phyloP scores from a whole-genome alignment of 441 rosid genomes.

The Brassica hybrid region DNA sequence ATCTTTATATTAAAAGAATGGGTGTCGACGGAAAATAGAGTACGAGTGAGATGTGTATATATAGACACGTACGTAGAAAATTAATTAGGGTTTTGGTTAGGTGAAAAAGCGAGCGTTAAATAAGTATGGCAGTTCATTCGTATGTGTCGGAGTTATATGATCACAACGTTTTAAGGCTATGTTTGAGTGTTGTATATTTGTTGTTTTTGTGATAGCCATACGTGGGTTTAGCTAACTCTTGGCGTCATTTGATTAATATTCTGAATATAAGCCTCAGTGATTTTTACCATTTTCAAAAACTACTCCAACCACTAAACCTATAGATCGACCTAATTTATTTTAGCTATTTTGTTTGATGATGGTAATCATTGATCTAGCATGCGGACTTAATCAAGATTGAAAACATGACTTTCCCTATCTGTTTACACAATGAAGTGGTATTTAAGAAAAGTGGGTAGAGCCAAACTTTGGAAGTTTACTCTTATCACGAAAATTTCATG shows the following conservation, averaged over 20 bases:
- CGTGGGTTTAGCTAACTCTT: constrained; percentile 15
- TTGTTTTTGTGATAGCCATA: constrained; percentile 1
- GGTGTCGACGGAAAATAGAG: constrained; percentile 5
- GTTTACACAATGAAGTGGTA: not conserved
- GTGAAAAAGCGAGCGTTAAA: constrained; percentile 8
- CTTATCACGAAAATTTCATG: not conserved
- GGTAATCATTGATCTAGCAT: constrained; percentile 13
- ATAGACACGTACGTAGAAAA: constrained; percentile 23
- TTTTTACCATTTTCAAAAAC: constrained; percentile 22
- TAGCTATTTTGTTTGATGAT: too few relatives aligned
- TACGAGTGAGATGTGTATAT: constrained; percentile 20
- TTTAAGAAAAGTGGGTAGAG: not conserved
- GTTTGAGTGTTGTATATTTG: not conserved
- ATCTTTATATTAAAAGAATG: not conserved
- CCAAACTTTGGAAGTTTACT: not conserved
- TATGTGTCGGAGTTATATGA: constrained; percentile 34
- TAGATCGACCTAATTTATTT: not conserved
- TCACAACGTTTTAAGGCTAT: constrained; percentile 4
- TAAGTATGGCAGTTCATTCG: constrained; percentile 34
- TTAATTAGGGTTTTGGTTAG: constrained; percentile 10
- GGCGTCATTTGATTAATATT: not conserved
- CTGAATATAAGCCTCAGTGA: not conserved
- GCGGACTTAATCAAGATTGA: constrained; percentile 17
- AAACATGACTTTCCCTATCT: not conserved
- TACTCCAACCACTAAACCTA: constrained; percentile 20